These are phyloP conservation scores for Suillus ampliporus DNA, from an alignment of 768 basidiomycete species.

Conservation along the genomic window DNA sequence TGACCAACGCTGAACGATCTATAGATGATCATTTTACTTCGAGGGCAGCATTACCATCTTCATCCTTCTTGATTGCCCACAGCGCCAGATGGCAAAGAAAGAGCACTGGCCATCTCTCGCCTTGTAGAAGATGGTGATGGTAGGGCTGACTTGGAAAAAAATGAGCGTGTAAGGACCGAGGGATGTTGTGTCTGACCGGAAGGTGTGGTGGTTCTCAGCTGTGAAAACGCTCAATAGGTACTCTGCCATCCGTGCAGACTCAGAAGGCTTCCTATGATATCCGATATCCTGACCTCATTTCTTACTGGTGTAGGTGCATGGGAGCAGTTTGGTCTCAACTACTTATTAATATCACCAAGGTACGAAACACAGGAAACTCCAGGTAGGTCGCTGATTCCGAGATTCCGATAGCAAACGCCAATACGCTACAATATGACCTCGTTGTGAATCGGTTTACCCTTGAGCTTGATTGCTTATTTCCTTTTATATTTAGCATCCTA, in stretches of 20 bases:
- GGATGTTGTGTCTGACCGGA: constrained; percentile 46
- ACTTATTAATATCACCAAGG: too few species aligned
- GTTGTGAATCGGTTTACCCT: too few species aligned
- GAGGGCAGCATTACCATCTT: constrained; percentile 40
- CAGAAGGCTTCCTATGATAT: too few species aligned
- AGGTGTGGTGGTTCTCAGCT: constrained; percentile 46
- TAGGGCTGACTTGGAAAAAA: constrained; percentile 20
- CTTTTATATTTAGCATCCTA: background rate
- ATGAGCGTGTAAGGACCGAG: constrained; percentile 35
- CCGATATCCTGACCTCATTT: background rate
- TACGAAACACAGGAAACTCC: background rate
- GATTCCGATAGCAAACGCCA: too few species aligned
- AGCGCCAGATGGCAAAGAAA: constrained; percentile 38
- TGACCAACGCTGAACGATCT: background rate
- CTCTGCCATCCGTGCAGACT: too few species aligned
- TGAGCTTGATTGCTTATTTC: too few species aligned
- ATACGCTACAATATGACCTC: too few species aligned
- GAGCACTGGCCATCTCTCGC: constrained; percentile 35
- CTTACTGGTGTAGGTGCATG: background rate
- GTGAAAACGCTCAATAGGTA: too few species aligned
- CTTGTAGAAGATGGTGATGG: constrained; percentile 35
- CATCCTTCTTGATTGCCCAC: constrained; percentile 45
- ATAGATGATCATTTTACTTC: constrained; percentile 30
- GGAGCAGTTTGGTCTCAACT: background rate
- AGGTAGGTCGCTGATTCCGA: too few species aligned